A percentile compares a stretch with the other conserved stretches of the same genome.
phyloP scores from a whole-genome alignment of 768 basidiomycete genomes.

The Pulveroboletus sp. region DNA sequence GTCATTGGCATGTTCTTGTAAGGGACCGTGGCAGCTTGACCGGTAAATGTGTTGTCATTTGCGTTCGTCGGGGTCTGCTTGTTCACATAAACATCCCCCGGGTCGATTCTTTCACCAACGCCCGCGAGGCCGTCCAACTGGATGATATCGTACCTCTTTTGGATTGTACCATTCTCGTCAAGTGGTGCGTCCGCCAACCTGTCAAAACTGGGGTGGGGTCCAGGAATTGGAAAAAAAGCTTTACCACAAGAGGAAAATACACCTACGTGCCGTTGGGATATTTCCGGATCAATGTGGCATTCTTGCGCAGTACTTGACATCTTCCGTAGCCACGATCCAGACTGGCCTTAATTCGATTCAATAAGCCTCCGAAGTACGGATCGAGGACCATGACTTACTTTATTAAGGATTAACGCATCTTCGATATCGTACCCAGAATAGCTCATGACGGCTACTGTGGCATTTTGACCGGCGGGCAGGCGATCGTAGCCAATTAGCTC shows the following conservation, averaged over 20 bases:
- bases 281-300: slow-evolving; percentile 87
- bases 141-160: slow-evolving; percentile 86
- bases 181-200: slow-evolving; percentile 89
- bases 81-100: slow-evolving; percentile 92
- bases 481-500: slow-evolving; percentile 95
- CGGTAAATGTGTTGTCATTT: slow-evolving; percentile 84
- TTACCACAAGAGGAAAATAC: slow-evolving; percentile 8
- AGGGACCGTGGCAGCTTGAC: slow-evolving; percentile 74
- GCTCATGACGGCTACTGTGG: slow-evolving; percentile 98
- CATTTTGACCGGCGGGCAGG: slow-evolving; percentile 96
- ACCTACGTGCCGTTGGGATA: slow-evolving; percentile 97
- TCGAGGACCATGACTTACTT: slow-evolving; percentile 40
- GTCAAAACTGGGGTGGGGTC: slow-evolving; percentile 58
- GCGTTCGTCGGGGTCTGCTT: slow-evolving; percentile 95
- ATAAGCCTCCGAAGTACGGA: slow-evolving; percentile 4
- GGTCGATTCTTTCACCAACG: slow-evolving; percentile 90
- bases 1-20: slow-evolving; percentile 91
- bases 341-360: slow-evolving; percentile 57
- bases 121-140: slow-evolving; percentile 92
- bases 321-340: slow-evolving; percentile 96
- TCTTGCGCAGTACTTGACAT: slow-evolving; percentile 96
- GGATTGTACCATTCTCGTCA: slow-evolving; percentile 73
- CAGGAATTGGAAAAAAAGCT: slow-evolving; percentile 8
- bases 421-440: slow-evolving; percentile 99
- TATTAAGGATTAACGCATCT: slow-evolving; percentile 95